Conservation (phyloP, 2,329 filamentous ascomycete species). For the Verticillium nubilum region DNA sequence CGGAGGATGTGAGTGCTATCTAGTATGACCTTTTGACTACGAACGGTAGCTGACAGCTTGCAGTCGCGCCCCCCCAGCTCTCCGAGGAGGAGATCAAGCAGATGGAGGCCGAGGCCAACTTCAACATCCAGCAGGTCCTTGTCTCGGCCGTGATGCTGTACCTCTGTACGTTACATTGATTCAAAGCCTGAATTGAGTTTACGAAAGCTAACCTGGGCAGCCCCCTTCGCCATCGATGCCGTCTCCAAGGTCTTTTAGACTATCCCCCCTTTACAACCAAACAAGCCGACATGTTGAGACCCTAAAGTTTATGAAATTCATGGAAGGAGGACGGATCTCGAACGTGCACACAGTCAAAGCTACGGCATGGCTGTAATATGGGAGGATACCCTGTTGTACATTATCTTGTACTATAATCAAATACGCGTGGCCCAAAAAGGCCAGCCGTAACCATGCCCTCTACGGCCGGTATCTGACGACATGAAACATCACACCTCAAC, state of each 20-base stretch:
- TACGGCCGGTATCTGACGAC: background rate
- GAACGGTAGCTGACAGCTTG: background rate
- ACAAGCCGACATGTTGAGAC: background rate
- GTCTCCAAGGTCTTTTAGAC: conserved; percentile 37
- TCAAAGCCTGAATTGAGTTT: background rate
- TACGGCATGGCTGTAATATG: background rate
- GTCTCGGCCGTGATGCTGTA: conserved; percentile 66
- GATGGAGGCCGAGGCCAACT: conserved; percentile 62
- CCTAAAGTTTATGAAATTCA: background rate
- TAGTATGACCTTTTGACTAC: background rate
- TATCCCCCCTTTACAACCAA: background rate
- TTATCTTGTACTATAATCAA: conserved; percentile 9
- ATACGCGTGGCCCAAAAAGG: background rate
- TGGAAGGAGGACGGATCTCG: background rate
- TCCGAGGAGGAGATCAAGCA: conserved; percentile 64
- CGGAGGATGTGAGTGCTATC: conserved; percentile 48
- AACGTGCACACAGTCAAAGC: background rate
- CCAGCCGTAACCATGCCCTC: background rate
- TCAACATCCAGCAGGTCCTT: conserved; percentile 62
- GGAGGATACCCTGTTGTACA: conserved; percentile 9
- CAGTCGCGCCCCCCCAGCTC: conserved; percentile 64
- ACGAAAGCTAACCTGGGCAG: conserved; percentile 23
- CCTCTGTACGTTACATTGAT: conserved; percentile 54
- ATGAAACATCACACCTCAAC: background rate
- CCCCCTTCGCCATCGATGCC: conserved; percentile 54